phyloP scores from a whole-genome alignment of 2,329 filamentous ascomycete genomes.

The Monosporascus sp. region DNA sequence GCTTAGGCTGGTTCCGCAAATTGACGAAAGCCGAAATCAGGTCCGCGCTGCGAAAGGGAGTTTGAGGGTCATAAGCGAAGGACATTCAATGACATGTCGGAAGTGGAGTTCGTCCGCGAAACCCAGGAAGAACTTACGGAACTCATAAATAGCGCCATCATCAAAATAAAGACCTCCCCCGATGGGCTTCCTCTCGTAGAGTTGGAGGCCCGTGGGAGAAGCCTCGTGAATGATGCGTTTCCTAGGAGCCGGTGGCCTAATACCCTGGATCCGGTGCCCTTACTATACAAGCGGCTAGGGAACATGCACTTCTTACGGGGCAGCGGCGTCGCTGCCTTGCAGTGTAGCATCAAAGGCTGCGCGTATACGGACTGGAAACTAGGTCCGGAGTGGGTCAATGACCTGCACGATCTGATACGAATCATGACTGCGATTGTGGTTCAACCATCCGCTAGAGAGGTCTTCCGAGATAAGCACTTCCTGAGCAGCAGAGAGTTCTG shows the following conservation, averaged over 20 bases:
- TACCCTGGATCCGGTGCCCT: slow-evolving; percentile 23
- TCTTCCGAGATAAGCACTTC: slow-evolving; percentile 7
- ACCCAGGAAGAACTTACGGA: slow-evolving; percentile 6
- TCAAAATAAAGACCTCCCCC: neutral
- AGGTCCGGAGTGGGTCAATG: slow-evolving; percentile 20
- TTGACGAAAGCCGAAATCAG: slow-evolving; percentile 6
- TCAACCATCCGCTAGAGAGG: slow-evolving; percentile 2
- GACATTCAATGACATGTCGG: slow-evolving; percentile 2
- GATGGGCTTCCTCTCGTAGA: neutral
- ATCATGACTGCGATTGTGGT: slow-evolving; percentile 13
- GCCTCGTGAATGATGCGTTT: slow-evolving; percentile 9
- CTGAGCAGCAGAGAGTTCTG: slow-evolving; percentile 11
- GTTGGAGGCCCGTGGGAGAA: slow-evolving; percentile 8
- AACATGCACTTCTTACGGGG: slow-evolving; percentile 15
- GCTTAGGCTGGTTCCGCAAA: neutral
- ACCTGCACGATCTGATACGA: slow-evolving; percentile 17
- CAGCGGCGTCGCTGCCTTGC: slow-evolving; percentile 14
- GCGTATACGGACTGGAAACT: slow-evolving; percentile 11
- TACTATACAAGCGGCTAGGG: slow-evolving; percentile 16
- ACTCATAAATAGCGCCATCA: slow-evolving; percentile 1
- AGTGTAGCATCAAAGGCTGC: slow-evolving; percentile 20
- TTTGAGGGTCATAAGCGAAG: slow-evolving; percentile 9
- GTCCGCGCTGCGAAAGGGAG: slow-evolving; percentile 22
- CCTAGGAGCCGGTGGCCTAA: slow-evolving; percentile 19
- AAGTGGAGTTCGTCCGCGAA: slow-evolving; percentile 10